These are phyloP conservation scores for Monilinia vaccinii-corymbosi DNA, from an alignment of 2,329 filamentous ascomycete species.

Conservation along the genomic window DNA sequence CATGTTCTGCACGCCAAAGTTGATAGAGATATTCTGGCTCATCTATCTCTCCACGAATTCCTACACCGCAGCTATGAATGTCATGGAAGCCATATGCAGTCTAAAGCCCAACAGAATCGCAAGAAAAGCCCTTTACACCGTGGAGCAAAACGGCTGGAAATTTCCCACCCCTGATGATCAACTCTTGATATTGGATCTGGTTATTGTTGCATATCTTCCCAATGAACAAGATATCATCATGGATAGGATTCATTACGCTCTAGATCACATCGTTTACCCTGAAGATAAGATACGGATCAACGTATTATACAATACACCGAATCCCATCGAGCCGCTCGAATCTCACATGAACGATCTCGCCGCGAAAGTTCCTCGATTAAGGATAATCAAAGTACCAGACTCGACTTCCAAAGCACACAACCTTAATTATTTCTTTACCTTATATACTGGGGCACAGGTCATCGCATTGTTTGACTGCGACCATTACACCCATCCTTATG, in stretches of 20 bases:
- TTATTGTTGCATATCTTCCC: constrained; percentile 42
- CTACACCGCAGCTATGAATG: constrained; percentile 35
- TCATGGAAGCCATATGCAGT: constrained; percentile 34
- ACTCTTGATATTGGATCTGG: constrained; percentile 36
- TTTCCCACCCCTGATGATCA: constrained; percentile 35
- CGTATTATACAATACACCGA: constrained; percentile 40
- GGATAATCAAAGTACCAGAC: constrained; percentile 38
- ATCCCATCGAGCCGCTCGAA: constrained; percentile 37
- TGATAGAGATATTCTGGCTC: constrained; percentile 36
- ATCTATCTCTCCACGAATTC: constrained; percentile 36
- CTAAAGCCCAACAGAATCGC: constrained; percentile 32
- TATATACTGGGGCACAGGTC: constrained; percentile 36
- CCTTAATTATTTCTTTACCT: constrained; percentile 38
- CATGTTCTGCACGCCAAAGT: constrained; percentile 31
- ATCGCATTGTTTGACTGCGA: constrained; percentile 42
- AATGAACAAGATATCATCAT: constrained; percentile 42
- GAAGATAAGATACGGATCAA: constrained; percentile 38
- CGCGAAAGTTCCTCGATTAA: constrained; percentile 32
- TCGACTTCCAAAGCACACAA: constrained; percentile 43
- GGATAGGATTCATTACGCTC: constrained; percentile 37
- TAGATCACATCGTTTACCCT: constrained; percentile 39
- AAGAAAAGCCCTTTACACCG: constrained; percentile 30
- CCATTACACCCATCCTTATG: constrained; percentile 41
- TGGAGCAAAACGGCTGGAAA: constrained; percentile 32
- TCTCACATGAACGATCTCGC: constrained; percentile 33